Evolutionary conservation across 129 eudicot species (phyloP).

Genomic region (Kitagawia praeruptora): DNA sequence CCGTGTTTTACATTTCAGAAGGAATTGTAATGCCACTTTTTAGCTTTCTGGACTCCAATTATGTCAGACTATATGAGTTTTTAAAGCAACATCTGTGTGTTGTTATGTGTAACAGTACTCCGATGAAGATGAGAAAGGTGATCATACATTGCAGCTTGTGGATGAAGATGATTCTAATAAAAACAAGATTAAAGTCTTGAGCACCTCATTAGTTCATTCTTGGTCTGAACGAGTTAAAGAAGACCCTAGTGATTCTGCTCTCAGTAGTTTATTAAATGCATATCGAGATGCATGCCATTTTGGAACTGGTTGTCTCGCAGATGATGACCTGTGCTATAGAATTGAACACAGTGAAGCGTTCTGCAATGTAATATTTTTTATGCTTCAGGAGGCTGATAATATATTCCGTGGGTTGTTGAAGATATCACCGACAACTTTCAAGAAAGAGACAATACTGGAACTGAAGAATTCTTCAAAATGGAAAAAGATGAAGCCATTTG

Average conservation of each 20-base stretch:
- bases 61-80: neutral
- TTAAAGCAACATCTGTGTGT: neutral
- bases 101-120: slow-evolving; percentile 37
- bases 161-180: slow-evolving; percentile 27
- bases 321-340: slow-evolving; percentile 13
- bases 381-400: slow-evolving; percentile 72
- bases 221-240: slow-evolving; percentile 57
- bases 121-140: slow-evolving; percentile 54
- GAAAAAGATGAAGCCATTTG: slow-evolving; percentile 59
- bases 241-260: slow-evolving; percentile 45
- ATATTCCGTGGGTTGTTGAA: slow-evolving; percentile 51
- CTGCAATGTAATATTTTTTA: slow-evolving; percentile 42
- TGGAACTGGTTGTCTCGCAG: slow-evolving; percentile 43
- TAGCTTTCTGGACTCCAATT: neutral
- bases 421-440: slow-evolving; percentile 49
- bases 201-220: slow-evolving; percentile 26
- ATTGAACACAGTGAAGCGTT: slow-evolving; percentile 60
- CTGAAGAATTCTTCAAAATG: slow-evolving; percentile 63
- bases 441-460: slow-evolving; percentile 48
- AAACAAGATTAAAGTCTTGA: slow-evolving; percentile 35
- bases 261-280: slow-evolving; percentile 63
- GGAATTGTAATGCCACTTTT: neutral
- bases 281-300: slow-evolving; percentile 88
- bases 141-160: slow-evolving; percentile 24
- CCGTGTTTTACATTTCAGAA: neutral